phyloP scores from a whole-genome alignment of 2,329 filamentous ascomycete species.

The Penicillium freii region DNA sequence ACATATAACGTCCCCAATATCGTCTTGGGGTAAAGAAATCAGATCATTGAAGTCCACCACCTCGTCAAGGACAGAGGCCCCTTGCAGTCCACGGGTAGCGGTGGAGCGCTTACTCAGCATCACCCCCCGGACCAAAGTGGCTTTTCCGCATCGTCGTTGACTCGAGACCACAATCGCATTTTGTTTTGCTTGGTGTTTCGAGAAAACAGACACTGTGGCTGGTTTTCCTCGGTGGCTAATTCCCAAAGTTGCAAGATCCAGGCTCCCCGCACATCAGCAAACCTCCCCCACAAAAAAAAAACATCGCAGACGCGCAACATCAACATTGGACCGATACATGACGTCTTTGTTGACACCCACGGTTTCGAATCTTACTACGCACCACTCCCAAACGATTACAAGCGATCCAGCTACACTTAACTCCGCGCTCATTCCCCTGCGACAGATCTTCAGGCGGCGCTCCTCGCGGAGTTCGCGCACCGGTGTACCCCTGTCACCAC shows the following conservation, averaged over 20 bases:
- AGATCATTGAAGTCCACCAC: neutral
- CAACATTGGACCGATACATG: constrained; percentile 30
- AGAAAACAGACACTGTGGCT: constrained; percentile 4
- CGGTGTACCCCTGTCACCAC: constrained; percentile 25
- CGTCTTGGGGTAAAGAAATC: too few species aligned
- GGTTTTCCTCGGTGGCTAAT: neutral
- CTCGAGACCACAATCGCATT: constrained; percentile 20
- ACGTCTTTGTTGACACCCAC: constrained; percentile 39
- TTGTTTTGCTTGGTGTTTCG: constrained; percentile 10
- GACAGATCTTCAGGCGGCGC: constrained; percentile 26
- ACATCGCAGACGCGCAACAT: constrained; percentile 16
- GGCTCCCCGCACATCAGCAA: constrained; percentile 5
- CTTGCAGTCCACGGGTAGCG: neutral
- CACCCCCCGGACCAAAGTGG: constrained; percentile 28
- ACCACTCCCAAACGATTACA: constrained; percentile 9
- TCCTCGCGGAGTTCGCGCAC: constrained; percentile 36
- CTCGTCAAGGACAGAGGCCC: neutral
- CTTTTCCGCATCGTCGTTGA: constrained; percentile 31
- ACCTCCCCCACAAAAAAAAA: constrained; percentile 17
- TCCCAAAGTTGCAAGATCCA: neutral
- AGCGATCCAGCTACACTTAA: neutral
- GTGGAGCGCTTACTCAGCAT: constrained; percentile 30
- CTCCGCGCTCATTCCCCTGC: constrained; percentile 8
- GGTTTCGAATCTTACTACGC: constrained; percentile 17
- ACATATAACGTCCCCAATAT: neutral